Evolutionary conservation across 2,329 filamentous ascomycete species (phyloP).

Genomic region (Colletotrichum sp.): DNA sequence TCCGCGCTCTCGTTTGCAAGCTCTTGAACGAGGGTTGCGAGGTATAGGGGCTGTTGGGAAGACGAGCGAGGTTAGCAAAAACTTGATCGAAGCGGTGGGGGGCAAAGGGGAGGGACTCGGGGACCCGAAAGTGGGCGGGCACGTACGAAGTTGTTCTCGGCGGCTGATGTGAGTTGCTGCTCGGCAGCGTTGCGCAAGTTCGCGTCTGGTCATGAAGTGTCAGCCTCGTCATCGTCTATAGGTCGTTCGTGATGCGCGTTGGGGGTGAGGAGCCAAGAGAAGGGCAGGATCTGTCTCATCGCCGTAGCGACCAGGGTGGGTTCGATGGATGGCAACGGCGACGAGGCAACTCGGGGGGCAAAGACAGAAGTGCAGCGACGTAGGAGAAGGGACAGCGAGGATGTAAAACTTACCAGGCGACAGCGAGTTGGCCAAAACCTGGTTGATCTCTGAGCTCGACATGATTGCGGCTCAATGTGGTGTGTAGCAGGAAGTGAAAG

Average conservation of each 20-base stretch:
- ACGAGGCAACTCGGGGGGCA: neutral
- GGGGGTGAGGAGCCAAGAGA: constrained; percentile 9
- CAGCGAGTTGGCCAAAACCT: constrained; percentile 96
- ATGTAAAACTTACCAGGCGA: constrained; percentile 75
- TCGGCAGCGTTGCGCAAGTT: constrained; percentile 89
- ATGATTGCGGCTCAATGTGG: constrained; percentile 50
- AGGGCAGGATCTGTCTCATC: neutral
- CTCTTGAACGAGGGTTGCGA: constrained; percentile 90
- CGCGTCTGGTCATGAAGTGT: constrained; percentile 69
- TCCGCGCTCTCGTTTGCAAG: constrained; percentile 88
- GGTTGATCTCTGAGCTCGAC: constrained; percentile 90
- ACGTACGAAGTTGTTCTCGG: constrained; percentile 92
- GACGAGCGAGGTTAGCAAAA: constrained; percentile 28
- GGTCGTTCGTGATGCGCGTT: neutral
- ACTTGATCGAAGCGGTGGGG: constrained; percentile 3
- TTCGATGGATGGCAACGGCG: neutral
- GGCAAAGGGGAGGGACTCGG: constrained; percentile 12
- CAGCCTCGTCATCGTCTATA: constrained; percentile 21
- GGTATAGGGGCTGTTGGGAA: constrained; percentile 78
- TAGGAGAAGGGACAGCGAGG: neutral
- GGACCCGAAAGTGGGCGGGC: constrained; percentile 25
- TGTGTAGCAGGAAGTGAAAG: constrained; percentile 9
- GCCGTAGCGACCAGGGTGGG: neutral
- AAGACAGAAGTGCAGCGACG: neutral
- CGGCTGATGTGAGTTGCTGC: constrained; percentile 90